phyloP scores from a whole-genome alignment of 176 grass and related monocot genomes.

The Cenchrus purpureus region DNA sequence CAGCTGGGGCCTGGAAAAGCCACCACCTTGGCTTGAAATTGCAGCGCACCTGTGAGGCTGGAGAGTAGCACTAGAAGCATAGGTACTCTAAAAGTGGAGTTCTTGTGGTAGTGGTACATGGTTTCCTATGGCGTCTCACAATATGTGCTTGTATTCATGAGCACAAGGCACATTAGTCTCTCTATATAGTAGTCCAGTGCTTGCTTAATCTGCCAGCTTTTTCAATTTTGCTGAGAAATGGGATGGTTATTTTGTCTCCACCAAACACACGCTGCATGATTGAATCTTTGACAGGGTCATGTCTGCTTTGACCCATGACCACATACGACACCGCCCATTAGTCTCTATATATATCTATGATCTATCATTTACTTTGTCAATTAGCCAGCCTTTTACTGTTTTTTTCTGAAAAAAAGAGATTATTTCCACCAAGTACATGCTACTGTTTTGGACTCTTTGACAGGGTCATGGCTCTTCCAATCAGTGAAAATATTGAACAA shows the following conservation, averaged over 20 bases:
- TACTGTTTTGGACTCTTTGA: neutral
- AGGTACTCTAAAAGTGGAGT: neutral
- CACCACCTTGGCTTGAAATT: neutral
- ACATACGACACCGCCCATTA: neutral
- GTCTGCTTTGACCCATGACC: neutral
- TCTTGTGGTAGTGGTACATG: neutral
- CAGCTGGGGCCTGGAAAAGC: neutral
- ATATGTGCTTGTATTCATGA: neutral
- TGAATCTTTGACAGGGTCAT: neutral
- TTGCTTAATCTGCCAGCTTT: neutral
- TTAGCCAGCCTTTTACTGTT: neutral
- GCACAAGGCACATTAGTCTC: neutral
- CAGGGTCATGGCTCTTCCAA: neutral
- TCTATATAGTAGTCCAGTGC: neutral
- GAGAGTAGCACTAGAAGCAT: constrained; percentile 21
- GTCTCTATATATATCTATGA: neutral
- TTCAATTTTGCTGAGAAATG: neutral
- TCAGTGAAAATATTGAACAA: neutral
- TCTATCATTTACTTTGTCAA: neutral
- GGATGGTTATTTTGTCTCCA: too few species aligned
- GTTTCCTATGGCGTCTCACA: neutral
- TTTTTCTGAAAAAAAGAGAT: neutral
- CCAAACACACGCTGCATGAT: too few species aligned
- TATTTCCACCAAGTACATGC: neutral
- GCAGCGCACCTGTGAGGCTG: neutral